Conservation (phyloP, 1,284 basidiomycete species). For the Marasmius oreades region DNA sequence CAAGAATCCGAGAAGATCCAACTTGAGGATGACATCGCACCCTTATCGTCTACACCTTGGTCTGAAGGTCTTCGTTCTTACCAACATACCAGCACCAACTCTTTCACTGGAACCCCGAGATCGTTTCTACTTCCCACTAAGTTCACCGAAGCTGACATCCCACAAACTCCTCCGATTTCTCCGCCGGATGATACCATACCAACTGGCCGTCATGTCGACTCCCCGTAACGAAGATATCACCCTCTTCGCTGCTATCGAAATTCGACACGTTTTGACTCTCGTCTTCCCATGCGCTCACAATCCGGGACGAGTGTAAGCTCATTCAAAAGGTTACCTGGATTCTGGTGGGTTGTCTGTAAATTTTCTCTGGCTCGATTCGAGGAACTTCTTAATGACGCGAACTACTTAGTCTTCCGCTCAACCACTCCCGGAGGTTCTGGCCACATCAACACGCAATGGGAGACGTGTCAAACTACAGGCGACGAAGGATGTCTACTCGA, state of each 20-base stretch:
- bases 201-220: constrained; percentile 58
- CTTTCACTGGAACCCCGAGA: constrained; percentile 41
- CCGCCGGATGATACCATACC: constrained; percentile 57
- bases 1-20: constrained; percentile 37
- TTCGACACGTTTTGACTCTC: constrained; percentile 57
- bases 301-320: too few relatives aligned
- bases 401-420: too few relatives aligned
- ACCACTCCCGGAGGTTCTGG: too few relatives aligned
- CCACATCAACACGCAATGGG: too few relatives aligned
- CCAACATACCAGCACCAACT: constrained; percentile 27
- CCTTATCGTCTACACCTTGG: constrained; percentile 40
- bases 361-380: too few relatives aligned
- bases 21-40: constrained; percentile 29
- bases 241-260: constrained; percentile 45
- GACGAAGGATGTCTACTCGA: too few relatives aligned
- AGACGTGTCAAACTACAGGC: too few relatives aligned
- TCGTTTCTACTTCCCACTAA: constrained; percentile 34
- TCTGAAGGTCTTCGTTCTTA: constrained; percentile 30
- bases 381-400: too few relatives aligned
- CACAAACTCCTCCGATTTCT: constrained; percentile 54
- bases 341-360: too few relatives aligned
- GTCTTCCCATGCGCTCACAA: too few relatives aligned
- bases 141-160: constrained; percentile 14
- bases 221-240: constrained; percentile 50
- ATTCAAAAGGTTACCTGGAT: too few relatives aligned